Evolutionary conservation across 306 rosid genomes (phyloP), one percentile per base, ranked within the genome.

Genomic region (Vicia faba): DNA sequence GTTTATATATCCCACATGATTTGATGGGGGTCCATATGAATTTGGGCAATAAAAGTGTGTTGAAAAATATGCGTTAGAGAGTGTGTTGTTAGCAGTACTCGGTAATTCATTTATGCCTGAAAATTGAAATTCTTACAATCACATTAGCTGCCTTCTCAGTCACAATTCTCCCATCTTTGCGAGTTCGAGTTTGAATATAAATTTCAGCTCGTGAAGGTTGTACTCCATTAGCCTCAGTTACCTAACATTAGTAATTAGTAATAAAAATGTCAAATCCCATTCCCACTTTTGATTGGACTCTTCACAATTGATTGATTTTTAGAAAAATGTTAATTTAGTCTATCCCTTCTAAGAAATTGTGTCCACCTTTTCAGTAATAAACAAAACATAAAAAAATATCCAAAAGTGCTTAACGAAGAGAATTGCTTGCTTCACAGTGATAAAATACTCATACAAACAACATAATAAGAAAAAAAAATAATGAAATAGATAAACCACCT

Each of bases 91-190:
- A 29, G 35, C 35, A 29, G 35, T 29, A 29, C 35, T 29, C 35
- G 5, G 35, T 29, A 29, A 29, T 29, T 29, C 5, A 29, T 20
- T 40, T 40, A 62, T 13, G 53, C 11, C 18, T 40, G 51, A 40
- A 62, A 40, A 62, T 19, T 41, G 53, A 41, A 43, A 20, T 61
- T 60, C 49, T 61, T 61, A 61, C 67, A 61, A 61, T 61, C 36
- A 61, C 67, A 38, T 5, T 7, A 41, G 68, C 53, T 23, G 68
- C 68, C 68, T 62, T 62, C 15, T 61, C 66, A 18, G 49, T 61
- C 66, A 61, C 66, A 61, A 61, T 39, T 25, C 66, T 61, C 20
- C 68, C 68, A 62, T 62, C 53, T 23, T 23, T 62, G 11, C 66
- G 50, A 19, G 66, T 61, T 10, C 66, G 66, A 19, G 66, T 61